Evolutionary conservation across 2,329 filamentous ascomycete species (phyloP).

Genomic region (Aspergillus phoenicis): DNA sequence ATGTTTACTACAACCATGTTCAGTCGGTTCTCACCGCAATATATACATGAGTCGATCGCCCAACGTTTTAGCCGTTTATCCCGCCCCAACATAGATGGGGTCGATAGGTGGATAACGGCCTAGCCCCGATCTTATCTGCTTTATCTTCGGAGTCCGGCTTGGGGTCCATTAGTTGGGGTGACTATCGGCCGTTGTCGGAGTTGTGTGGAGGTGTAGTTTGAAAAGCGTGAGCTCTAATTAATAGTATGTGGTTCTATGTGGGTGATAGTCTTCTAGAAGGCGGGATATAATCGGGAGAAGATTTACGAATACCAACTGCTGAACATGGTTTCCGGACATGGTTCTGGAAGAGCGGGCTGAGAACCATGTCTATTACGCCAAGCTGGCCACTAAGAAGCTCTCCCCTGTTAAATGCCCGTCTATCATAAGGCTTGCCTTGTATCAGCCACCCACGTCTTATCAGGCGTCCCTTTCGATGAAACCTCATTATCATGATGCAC

Average conservation of each 20-base stretch:
- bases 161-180: not conserved
- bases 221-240: not conserved
- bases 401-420: not conserved
- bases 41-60: not conserved
- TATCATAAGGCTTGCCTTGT: not conserved
- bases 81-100: not conserved
- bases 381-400: not conserved
- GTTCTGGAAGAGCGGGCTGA: not conserved
- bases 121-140: constrained; percentile 1
- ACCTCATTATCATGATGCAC: not conserved
- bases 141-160: constrained; percentile 3
- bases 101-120: not conserved
- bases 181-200: not conserved
- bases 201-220: not conserved
- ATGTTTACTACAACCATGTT: not conserved
- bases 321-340: no score
- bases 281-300: no score
- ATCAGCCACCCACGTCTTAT: not conserved
- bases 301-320: no score
- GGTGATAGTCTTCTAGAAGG: no score
- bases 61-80: not conserved
- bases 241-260: no score
- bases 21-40: not conserved
- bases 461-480: not conserved
- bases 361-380: not conserved